Base-by-base conservation (phyloP, 495 filamentous ascomycete genomes). In the Daldinia concentrica region DNA sequence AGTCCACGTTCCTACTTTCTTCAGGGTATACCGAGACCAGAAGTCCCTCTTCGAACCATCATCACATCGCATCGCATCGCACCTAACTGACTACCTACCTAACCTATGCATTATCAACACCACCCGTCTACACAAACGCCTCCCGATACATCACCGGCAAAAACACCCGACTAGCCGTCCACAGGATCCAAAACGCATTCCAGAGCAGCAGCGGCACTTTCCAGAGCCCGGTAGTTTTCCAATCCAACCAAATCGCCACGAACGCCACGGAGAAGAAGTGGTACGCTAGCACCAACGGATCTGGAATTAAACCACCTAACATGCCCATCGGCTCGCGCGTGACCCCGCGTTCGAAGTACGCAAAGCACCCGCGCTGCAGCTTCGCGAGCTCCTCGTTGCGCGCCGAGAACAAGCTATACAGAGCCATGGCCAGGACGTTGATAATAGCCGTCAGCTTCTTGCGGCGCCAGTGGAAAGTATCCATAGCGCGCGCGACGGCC, bases 221-320 rank as follows among this genome's bases (percentile, higher is more conserved):
- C 76, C 86, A 85, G 15, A 91, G 19, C 1, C 89, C 89, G 15
- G 75, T 73, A 3, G 88, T 81, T 22, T 78, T 69, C 68, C 88
- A 84, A 66, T 93, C 84, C 32, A 97, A 76, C 91, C 93, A 96
- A 64, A 99, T 94, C 15, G 91, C 89, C 60, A 96, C 86, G 71
- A 98, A 87, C 1, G 95, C 95, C 36, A 99, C 95, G 26, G 88
- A 87, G 80, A 97, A 98, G 83, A 99, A 99, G 80, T 99, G 95
- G 75, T 89, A 91, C 73, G 96, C 89, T 58, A 99, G 88, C 50
- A 93, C 86, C 27, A 90, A 72, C 1, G 95, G 95, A 52, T 88
- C 86, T 19, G 90, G 85, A 76, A 96, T 90, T 51, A 98, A 84
- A 0, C 94, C 96, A 3, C 90, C 95, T 1, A 99, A 84, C 52